Evolutionary conservation across 108 stramenopile species (phyloP).

Genomic region (Cyclotella kingstonii): DNA sequence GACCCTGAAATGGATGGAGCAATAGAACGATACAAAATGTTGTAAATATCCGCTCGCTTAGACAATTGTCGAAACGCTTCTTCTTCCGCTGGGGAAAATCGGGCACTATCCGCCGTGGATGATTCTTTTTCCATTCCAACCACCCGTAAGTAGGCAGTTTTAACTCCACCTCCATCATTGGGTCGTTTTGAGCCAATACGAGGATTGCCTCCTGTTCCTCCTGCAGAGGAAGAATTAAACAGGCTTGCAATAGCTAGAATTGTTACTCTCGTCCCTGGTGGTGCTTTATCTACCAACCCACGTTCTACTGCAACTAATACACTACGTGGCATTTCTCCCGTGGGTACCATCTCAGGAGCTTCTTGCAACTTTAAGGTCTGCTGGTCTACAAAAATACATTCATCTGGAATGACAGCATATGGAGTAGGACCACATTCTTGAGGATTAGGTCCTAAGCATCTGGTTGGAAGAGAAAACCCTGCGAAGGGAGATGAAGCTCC

Average conservation of each 20-base stretch:
- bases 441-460: constrained; percentile 51
- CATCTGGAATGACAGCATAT: constrained; percentile 90
- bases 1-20: constrained; percentile 94
- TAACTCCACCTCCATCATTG: constrained; percentile 35
- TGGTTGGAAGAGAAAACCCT: constrained; percentile 32
- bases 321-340: constrained; percentile 96
- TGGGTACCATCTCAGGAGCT: constrained; percentile 87
- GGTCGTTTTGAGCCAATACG: constrained; percentile 39
- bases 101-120: constrained; percentile 72
- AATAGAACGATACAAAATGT: constrained; percentile 79
- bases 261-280: constrained; percentile 92
- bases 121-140: constrained; percentile 88
- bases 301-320: constrained; percentile 92
- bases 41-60: constrained; percentile 83
- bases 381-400: constrained; percentile 90
- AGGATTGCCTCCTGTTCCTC: constrained; percentile 24
- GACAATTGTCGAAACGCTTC: constrained; percentile 87
- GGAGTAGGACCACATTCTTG: constrained; percentile 82
- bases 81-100: constrained; percentile 94
- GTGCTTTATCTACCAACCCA: constrained; percentile 87
- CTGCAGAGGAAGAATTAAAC: constrained; percentile 58
- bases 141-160: constrained; percentile 83
- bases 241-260: constrained; percentile 91
- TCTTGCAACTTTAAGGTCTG: constrained; percentile 98
- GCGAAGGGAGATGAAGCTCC: constrained; percentile 25